Conservation (phyloP, 305 asterid species). For the Fraxinus velutina region DNA sequence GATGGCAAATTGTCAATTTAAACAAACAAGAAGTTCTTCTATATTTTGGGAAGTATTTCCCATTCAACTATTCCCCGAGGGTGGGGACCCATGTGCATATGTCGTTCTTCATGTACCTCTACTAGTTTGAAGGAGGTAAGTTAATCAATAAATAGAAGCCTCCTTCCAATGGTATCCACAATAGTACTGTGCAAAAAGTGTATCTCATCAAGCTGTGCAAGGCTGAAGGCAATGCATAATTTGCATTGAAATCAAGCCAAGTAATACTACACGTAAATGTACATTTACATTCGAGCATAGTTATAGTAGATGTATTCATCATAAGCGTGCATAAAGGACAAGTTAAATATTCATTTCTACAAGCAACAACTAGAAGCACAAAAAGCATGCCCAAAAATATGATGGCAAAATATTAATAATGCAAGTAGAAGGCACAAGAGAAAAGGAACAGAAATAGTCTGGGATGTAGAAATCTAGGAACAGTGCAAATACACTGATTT, state of each 20-base stretch:
- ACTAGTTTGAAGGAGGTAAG: background rate
- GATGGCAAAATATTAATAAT: background rate
- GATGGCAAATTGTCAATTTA: background rate
- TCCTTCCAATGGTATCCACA: background rate
- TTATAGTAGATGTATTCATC: background rate
- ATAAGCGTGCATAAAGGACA: background rate
- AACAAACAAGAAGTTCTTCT: background rate
- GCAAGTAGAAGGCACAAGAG: background rate
- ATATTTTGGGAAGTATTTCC: background rate
- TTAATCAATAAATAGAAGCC: background rate
- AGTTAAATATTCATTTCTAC: background rate
- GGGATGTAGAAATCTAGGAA: background rate
- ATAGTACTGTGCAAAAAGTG: background rate
- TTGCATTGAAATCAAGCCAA: background rate
- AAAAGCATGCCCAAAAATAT: background rate
- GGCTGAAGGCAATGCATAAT: background rate
- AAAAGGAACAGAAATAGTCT: background rate
- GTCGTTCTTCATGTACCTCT: background rate
- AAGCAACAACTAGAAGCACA: background rate
- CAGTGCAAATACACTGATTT: background rate
- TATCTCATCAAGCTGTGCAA: background rate
- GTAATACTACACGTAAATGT: background rate
- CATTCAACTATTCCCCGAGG: background rate
- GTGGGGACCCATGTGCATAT: background rate
- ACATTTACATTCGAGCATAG: background rate